phyloP scores from a whole-genome alignment of 2,329 filamentous ascomycete species.

The Phaeosphaeriaceae sp. region DNA sequence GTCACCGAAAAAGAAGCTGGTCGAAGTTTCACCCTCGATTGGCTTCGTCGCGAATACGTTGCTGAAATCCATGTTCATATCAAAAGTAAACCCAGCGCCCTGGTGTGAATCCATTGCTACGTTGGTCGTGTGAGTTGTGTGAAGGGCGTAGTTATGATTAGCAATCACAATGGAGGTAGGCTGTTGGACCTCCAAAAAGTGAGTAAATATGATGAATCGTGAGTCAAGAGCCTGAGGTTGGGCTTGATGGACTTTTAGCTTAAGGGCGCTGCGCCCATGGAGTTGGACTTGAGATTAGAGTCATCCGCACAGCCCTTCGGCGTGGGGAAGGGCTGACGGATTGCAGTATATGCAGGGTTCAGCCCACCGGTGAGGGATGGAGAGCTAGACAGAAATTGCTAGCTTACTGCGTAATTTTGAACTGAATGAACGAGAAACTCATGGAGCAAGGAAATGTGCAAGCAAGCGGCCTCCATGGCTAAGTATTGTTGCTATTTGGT shows the following conservation, averaged over 20 bases:
- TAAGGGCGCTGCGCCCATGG: constrained; percentile 27
- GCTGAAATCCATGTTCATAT: constrained; percentile 40
- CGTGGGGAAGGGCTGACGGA: constrained; percentile 15
- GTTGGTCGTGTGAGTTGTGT: constrained; percentile 14
- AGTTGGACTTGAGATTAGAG: constrained; percentile 14
- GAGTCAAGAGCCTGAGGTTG: constrained; percentile 40
- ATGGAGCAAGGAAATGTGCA: no score
- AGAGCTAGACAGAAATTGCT: no score
- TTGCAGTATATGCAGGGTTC: no score
- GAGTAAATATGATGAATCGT: constrained; percentile 36
- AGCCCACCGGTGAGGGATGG: no score
- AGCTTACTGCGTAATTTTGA: no score
- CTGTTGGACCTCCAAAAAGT: constrained; percentile 24
- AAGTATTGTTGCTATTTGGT: no score
- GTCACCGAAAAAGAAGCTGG: constrained; percentile 39
- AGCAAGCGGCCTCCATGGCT: no score
- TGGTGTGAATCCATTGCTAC: constrained; percentile 28
- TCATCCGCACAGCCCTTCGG: constrained; percentile 25
- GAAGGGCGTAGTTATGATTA: constrained; percentile 30
- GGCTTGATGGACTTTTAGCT: constrained; percentile 31
- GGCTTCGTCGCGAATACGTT: constrained; percentile 38
- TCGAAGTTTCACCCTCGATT: constrained; percentile 39
- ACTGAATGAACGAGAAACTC: no score
- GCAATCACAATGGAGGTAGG: constrained; percentile 24
- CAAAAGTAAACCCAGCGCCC: constrained; percentile 42